phyloP scores from a whole-genome alignment of 2,329 filamentous ascomycete genomes.

The Exophiala spinifera region DNA sequence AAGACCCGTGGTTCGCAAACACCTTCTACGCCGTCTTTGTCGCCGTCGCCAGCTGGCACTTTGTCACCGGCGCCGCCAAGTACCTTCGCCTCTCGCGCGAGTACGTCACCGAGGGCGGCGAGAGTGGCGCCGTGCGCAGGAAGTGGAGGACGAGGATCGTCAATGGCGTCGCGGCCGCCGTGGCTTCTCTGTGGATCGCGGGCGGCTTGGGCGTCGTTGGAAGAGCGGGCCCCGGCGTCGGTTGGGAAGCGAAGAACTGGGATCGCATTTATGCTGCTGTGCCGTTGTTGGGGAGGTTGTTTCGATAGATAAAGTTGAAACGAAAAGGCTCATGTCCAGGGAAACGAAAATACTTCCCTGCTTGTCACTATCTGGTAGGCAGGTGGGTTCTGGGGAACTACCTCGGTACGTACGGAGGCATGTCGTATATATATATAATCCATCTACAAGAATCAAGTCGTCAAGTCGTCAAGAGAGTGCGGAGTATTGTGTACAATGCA shows the following conservation, averaged over 20 bases:
- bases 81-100: conserved; percentile 69
- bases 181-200: conserved; percentile 71
- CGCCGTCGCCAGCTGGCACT: conserved; percentile 67
- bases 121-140: conserved; percentile 41
- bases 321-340: no score
- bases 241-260: conserved; percentile 79
- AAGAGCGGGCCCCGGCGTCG: conserved; percentile 63
- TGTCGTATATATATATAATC: no score
- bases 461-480: no score
- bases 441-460: no score
- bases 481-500: no score
- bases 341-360: no score
- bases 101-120: conserved; percentile 45
- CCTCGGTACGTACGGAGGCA: no score
- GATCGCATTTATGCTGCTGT: conserved; percentile 67
- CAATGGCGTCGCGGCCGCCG: conserved; percentile 59
- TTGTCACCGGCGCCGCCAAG: conserved; percentile 79
- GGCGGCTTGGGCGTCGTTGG: conserved; percentile 78
- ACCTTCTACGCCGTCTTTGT: conserved; percentile 68
- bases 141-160: conserved; percentile 69
- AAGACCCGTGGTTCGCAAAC: conserved; percentile 65
- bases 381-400: no score
- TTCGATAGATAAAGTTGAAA: conserved; percentile 35
- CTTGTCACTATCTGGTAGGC: no score
- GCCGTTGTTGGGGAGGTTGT: conserved; percentile 55